phyloP scores from a whole-genome alignment of 257 asterid genomes.

The Vinca minor region DNA sequence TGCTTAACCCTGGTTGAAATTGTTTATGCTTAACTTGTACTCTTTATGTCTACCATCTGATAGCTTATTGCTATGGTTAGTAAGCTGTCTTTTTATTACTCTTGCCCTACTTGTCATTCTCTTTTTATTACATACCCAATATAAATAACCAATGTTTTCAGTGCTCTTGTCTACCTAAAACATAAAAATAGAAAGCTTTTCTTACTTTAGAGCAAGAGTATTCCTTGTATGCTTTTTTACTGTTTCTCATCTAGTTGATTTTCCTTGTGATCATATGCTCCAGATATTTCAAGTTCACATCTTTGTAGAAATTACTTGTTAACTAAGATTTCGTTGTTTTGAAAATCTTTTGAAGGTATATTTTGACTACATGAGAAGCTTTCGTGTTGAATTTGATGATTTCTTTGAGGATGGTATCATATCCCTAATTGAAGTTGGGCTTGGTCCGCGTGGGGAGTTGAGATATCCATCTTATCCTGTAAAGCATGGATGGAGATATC shows the following conservation, averaged over 20 bases:
- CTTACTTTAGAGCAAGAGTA: not conserved
- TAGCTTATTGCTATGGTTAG: not conserved
- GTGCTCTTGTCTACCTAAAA: not conserved
- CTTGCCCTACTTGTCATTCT: not conserved
- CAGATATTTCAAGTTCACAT: not conserved
- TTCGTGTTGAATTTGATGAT: slow-evolving; percentile 75
- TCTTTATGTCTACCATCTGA: not conserved
- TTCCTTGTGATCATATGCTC: not conserved
- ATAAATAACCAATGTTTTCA: not conserved
- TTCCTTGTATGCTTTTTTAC: not conserved
- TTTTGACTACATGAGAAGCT: slow-evolving; percentile 89
- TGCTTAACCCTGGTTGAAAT: not conserved
- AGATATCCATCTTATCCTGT: slow-evolving; percentile 80
- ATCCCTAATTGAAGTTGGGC: slow-evolving; percentile 67
- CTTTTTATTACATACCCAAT: not conserved
- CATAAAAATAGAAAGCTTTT: not conserved
- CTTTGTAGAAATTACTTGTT: not conserved
- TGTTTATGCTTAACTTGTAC: not conserved
- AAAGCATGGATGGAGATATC: slow-evolving; percentile 86
- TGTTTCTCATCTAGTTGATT: not conserved
- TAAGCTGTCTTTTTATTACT: not conserved
- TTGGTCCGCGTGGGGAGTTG: slow-evolving; percentile 90
- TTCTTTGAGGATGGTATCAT: slow-evolving; percentile 64
- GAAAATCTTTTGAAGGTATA: slow-evolving; percentile 58
- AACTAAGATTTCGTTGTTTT: slow-evolving; percentile 1